These are phyloP conservation scores for Aureobasidium sp. DNA, from an alignment of 2,329 filamentous ascomycete genomes.

Conservation along the genomic window DNA sequence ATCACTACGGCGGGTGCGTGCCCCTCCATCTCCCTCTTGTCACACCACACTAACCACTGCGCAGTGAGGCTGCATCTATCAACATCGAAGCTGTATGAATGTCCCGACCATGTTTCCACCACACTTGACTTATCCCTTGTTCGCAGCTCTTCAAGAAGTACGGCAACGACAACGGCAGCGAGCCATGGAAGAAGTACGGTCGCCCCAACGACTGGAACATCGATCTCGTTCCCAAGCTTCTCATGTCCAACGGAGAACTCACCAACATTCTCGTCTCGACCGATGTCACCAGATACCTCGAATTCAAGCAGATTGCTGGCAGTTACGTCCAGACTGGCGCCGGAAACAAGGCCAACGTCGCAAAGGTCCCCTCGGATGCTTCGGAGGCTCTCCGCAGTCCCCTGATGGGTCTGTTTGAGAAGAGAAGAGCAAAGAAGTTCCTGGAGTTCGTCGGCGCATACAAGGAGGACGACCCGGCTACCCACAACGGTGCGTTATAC, in stretches of 20 bases:
- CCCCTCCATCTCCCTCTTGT: constrained; percentile 9
- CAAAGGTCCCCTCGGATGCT: constrained; percentile 93
- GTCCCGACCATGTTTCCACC: background rate
- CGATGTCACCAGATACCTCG: constrained; percentile 52
- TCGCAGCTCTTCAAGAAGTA: constrained; percentile 90
- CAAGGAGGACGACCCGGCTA: constrained; percentile 68
- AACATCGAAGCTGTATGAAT: constrained; percentile 80
- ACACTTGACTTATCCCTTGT: constrained; percentile 23
- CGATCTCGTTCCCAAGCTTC: constrained; percentile 93
- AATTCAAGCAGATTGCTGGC: constrained; percentile 65
- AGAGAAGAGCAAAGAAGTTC: constrained; percentile 93
- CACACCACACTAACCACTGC: constrained; percentile 19
- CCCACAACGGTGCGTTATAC: constrained; percentile 67
- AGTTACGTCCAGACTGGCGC: constrained; percentile 90
- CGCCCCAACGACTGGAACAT: constrained; percentile 99
- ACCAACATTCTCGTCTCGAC: constrained; percentile 98
- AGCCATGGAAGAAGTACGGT: constrained; percentile 98
- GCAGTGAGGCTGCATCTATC: constrained; percentile 85
- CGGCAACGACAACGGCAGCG: constrained; percentile 73
- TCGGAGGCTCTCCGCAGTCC: constrained; percentile 84
- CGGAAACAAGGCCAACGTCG: constrained; percentile 77
- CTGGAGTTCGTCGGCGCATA: constrained; percentile 91
- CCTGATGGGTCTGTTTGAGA: constrained; percentile 96
- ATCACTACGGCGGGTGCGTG: constrained; percentile 92
- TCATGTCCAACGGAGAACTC: constrained; percentile 97